These are phyloP conservation scores for Fusarium falciforme DNA, from an alignment of 2,329 filamentous ascomycete genomes.

Conservation along the genomic window DNA sequence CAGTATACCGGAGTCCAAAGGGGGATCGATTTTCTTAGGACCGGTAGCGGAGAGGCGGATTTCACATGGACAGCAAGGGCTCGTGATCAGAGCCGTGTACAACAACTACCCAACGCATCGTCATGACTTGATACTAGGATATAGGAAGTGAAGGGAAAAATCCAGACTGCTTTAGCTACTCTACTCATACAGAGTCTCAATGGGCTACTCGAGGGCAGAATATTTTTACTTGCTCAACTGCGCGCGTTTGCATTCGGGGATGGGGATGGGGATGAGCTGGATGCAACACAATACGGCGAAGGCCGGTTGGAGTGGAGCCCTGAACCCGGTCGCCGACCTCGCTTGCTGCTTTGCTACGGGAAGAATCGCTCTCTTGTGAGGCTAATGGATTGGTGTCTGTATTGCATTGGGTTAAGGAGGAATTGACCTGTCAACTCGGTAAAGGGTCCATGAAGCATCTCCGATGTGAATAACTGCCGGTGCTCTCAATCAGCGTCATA, in stretches of 20 bases:
- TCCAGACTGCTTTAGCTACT: background rate
- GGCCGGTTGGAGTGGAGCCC: constrained; percentile 38
- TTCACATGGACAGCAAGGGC: constrained; percentile 3
- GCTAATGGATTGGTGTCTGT: background rate
- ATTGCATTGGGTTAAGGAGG: background rate
- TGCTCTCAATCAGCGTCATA: background rate
- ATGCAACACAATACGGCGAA: constrained; percentile 30
- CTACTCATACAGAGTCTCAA: background rate
- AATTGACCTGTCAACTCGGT: background rate
- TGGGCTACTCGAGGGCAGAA: background rate
- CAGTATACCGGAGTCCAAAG: constrained; percentile 81
- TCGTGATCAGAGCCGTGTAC: constrained; percentile 37
- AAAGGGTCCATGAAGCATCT: background rate
- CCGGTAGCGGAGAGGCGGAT: background rate
- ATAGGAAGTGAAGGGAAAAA: constrained; percentile 1
- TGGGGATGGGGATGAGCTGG: constrained; percentile 17
- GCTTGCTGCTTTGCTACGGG: constrained; percentile 28
- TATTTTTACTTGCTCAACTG: constrained; percentile 12
- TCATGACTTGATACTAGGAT: constrained; percentile 22
- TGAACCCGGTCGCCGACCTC: constrained; percentile 32
- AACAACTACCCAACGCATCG: constrained; percentile 29
- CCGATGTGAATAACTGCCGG: constrained; percentile 1
- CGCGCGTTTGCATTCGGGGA: constrained; percentile 15
- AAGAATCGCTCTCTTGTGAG: constrained; percentile 28
- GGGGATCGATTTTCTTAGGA: constrained; percentile 83